Percentiles rank a stretch among this genome's conserved stretches.
Conservation (phyloP, 345 rosid genomes). For the Syzygium oleosum region DNA sequence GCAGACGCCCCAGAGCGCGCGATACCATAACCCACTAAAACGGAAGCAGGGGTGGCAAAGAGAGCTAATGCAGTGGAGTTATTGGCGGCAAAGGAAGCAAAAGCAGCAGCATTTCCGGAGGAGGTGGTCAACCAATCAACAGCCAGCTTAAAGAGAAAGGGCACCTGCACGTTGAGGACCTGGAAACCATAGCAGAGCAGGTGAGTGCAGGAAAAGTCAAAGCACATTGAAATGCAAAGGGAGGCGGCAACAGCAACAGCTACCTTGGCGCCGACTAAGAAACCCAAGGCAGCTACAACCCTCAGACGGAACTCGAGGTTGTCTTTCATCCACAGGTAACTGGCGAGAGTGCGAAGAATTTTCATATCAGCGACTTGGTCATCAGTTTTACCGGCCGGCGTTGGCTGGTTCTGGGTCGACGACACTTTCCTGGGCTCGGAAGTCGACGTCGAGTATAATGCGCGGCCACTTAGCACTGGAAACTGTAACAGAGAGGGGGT, state of each 20-base stretch:
- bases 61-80: slow-evolving; percentile 53
- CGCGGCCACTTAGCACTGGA: not conserved
- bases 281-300: slow-evolving; percentile 73
- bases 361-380: slow-evolving; percentile 46
- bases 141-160: slow-evolving; percentile 87
- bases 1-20: slow-evolving; percentile 79
- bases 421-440: not conserved
- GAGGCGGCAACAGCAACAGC: not conserved
- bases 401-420: not conserved
- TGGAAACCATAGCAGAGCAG: not conserved
- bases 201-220: not conserved
- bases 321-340: slow-evolving; percentile 86
- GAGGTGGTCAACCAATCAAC: slow-evolving; percentile 83
- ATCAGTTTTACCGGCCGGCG: not conserved
- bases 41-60: slow-evolving; percentile 83
- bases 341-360: slow-evolving; percentile 68
- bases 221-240: not conserved
- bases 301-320: slow-evolving; percentile 74
- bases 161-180: slow-evolving; percentile 77
- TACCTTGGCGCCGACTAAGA: slow-evolving; percentile 86
- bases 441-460: slow-evolving; percentile 3
- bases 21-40: slow-evolving; percentile 86
- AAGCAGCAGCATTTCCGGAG: slow-evolving; percentile 37
- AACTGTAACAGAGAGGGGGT: not conserved
- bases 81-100: slow-evolving; percentile 46